Evolutionary conservation across 257 asterid species (phyloP), one percentile per base, ranked within the genome.

Genomic region (Fraxinus pennsylvanica): DNA sequence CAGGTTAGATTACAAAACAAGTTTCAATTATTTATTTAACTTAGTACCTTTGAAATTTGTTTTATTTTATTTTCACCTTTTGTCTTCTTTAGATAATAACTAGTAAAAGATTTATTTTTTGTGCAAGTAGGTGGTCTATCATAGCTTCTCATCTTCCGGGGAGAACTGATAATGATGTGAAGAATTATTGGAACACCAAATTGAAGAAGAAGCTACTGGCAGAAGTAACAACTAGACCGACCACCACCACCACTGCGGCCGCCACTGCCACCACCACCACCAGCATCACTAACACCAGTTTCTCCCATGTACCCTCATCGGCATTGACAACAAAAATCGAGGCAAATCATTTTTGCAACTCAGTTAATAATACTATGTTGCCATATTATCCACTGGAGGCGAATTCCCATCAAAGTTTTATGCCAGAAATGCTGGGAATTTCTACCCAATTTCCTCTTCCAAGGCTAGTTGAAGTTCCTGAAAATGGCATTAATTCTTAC

Each of bases 131-230:
- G 86, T 90, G 94, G 96, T 91, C 96, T 1, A 81, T 90, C 75
- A 90, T 91, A 82, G 96, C 94, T 47, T 80, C 93, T 59, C 88
- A 86, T 13, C 90, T 91, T 30, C 85, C 85, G 0, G 89, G 92
- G 45, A 83, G 96, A 71, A 91, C 96, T 6, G 96, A 90, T 66
- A 91, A 91, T 80, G 96, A 91, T 72, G 88, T 91, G 59, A 91
- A 91, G 81, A 91, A 91, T 52, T 78, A 90, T 72, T 91, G 94
- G 96, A 91, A 91, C 22, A 90, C 96, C 12, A 91, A 86, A 72
- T 61, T 91, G 78, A 91, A 90, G 83, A 91, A 83, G 86, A 91
- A 83, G 77, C 61, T 86, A 14, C 73, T 80, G 4, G 65, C 39
- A 19, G 71, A 30, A 29, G 8, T 25, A 57, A 69, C 57, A 1